Evolutionary conservation across 1,284 basidiomycete species (phyloP).

Genomic region (Naganishia albida): DNA sequence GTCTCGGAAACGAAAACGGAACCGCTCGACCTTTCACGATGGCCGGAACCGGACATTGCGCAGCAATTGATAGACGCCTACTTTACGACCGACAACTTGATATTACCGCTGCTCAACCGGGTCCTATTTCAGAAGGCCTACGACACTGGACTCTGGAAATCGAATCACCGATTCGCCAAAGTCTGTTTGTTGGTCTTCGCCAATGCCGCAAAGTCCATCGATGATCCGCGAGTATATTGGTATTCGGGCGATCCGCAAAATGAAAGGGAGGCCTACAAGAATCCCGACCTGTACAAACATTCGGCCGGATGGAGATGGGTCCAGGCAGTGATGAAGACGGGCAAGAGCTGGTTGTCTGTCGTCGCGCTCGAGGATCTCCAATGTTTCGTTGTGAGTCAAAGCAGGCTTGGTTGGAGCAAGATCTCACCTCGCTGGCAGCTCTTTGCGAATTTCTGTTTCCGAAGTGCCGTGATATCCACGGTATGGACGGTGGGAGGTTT

Average conservation of each 20-base stretch:
- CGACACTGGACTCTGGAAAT: conserved; percentile 61
- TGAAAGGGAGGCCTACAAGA: conserved; percentile 46
- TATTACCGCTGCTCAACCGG: conserved; percentile 73
- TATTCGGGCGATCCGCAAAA: conserved; percentile 47
- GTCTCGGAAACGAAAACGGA: conserved; percentile 45
- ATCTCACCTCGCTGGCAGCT: conserved; percentile 46
- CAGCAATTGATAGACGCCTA: conserved; percentile 66
- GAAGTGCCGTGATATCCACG: conserved; percentile 67
- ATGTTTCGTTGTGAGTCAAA: conserved; percentile 56
- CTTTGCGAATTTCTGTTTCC: conserved; percentile 56
- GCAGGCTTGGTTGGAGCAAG: neutral
- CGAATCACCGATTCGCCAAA: conserved; percentile 65
- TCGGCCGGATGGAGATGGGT: conserved; percentile 76
- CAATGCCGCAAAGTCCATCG: conserved; percentile 66
- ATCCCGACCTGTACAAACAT: conserved; percentile 52
- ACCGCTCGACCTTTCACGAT: conserved; percentile 46
- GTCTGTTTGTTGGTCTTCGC: conserved; percentile 75
- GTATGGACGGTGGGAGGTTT: conserved; percentile 72
- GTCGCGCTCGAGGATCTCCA: conserved; percentile 75
- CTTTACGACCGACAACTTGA: conserved; percentile 65
- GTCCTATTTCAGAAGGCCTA: conserved; percentile 69
- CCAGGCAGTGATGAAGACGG: conserved; percentile 63
- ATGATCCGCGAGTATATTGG: conserved; percentile 64
- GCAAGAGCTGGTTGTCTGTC: conserved; percentile 59
- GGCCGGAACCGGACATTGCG: conserved; percentile 61